Percentiles rank a stretch among this genome's conserved stretches.
phyloP scores from a whole-genome alignment of 495 filamentous ascomycete species.

The Aspergillus olivimuriae region DNA sequence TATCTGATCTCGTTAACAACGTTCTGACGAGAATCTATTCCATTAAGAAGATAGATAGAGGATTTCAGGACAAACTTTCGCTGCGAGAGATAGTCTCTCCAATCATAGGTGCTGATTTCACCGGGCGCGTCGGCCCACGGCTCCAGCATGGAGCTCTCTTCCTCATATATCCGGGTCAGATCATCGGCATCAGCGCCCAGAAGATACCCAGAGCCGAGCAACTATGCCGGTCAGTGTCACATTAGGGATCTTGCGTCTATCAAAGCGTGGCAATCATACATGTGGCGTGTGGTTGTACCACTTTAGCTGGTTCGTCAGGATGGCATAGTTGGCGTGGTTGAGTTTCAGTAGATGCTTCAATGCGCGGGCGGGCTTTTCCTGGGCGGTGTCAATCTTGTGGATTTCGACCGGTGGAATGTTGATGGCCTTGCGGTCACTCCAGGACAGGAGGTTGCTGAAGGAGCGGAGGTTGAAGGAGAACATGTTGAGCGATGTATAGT shows the following conservation, averaged over 20 bases:
- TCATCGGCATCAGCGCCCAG: conserved; percentile 68
- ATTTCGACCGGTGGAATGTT: conserved; percentile 63
- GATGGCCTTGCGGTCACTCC: conserved; percentile 36
- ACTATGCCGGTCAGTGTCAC: conserved; percentile 27
- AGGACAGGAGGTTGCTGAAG: conserved; percentile 14
- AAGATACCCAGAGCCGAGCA: conserved; percentile 75
- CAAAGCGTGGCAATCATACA: background rate
- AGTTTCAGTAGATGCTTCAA: conserved; percentile 84
- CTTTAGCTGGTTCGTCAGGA: conserved; percentile 67
- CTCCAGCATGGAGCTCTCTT: conserved; percentile 61
- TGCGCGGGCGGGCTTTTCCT: conserved; percentile 71
- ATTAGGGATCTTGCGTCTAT: background rate
- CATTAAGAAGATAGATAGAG: no score
- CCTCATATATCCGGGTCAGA: conserved; percentile 73
- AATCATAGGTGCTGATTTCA: conserved; percentile 76
- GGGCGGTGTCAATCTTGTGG: conserved; percentile 69
- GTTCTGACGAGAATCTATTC: no score
- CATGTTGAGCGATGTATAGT: conserved; percentile 17
- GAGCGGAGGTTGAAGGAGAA: conserved; percentile 24
- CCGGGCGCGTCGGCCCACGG: conserved; percentile 80
- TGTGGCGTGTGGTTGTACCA: conserved; percentile 21
- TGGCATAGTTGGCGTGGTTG: conserved; percentile 85
- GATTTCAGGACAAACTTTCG: conserved; percentile 28
- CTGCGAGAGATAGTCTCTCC: conserved; percentile 75
- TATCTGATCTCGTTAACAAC: no score